These are phyloP conservation scores for Pachyrhizus erosus DNA, from an alignment of 306 rosid species.

Conservation along the genomic window DNA sequence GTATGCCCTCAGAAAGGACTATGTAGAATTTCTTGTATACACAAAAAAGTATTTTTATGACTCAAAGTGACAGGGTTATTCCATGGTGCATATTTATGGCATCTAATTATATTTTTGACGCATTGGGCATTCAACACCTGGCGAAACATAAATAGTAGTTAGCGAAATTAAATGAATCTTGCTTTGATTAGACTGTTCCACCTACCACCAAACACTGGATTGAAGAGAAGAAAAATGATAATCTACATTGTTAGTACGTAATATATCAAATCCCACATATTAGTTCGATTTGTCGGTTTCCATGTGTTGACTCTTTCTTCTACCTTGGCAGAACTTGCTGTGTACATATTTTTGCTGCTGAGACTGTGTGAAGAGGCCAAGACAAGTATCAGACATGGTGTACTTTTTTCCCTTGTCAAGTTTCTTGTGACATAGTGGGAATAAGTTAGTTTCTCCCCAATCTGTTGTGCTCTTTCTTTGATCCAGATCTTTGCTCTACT, in stretches of 20 bases:
- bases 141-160: conserved; percentile 31
- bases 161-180: conserved; percentile 26
- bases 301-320: conserved; percentile 35
- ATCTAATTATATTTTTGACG: conserved; percentile 31
- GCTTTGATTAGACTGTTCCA: conserved; percentile 43
- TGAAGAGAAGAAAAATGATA: conserved; percentile 36
- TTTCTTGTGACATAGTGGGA: conserved; percentile 40
- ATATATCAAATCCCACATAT: conserved; percentile 18
- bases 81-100: conserved; percentile 13
- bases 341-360: conserved; percentile 50
- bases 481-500: conserved; percentile 26
- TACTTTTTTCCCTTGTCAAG: conserved; percentile 37
- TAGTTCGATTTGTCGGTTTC: conserved; percentile 42
- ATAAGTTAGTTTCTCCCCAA: conserved; percentile 41
- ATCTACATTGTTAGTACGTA: conserved; percentile 8
- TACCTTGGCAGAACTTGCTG: conserved; percentile 45
- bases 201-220: conserved; percentile 44
- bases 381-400: conserved; percentile 42
- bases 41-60: conserved; percentile 14
- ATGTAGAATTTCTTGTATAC: neutral
- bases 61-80: conserved; percentile 23
- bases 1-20: conserved; percentile 44
- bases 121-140: conserved; percentile 47
- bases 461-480: conserved; percentile 29
- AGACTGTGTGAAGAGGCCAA: conserved; percentile 47